Evolutionary conservation across 2,329 filamentous ascomycete genomes (phyloP).

Genomic region (Beauveria rudraprayagi): DNA sequence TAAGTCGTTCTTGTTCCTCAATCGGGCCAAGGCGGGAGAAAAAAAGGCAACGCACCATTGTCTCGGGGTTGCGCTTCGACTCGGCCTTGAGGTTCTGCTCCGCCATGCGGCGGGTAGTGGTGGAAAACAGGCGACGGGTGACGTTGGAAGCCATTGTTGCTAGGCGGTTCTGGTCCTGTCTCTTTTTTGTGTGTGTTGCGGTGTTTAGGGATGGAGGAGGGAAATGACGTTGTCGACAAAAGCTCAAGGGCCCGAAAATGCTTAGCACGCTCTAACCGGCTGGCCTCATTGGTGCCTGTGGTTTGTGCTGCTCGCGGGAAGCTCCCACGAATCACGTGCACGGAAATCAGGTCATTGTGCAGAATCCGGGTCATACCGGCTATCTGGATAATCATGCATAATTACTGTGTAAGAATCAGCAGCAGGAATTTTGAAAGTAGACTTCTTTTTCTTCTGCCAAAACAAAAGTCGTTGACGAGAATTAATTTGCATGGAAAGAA

Average conservation of each 20-base stretch:
- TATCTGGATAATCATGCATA: background rate
- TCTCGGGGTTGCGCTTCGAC: slow-evolving; percentile 46
- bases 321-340: slow-evolving; percentile 11
- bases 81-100: slow-evolving; percentile 47
- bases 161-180: background rate
- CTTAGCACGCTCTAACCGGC: background rate
- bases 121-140: slow-evolving; percentile 48
- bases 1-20: background rate
- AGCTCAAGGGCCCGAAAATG: background rate
- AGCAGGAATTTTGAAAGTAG: no score
- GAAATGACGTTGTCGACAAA: slow-evolving; percentile 8
- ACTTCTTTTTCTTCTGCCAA: no score
- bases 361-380: slow-evolving; percentile 6
- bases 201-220: background rate
- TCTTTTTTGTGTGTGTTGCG: background rate
- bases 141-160: slow-evolving; percentile 43
- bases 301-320: background rate
- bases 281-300: background rate
- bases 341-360: slow-evolving; percentile 4
- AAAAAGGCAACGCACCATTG: slow-evolving; percentile 35
- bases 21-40: background rate
- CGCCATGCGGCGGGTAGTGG: slow-evolving; percentile 42
- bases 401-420: background rate
- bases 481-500: no score
- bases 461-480: background rate